Conservation (phyloP, 176 grass and related monocot species). For the Neostapfia colusana region DNA sequence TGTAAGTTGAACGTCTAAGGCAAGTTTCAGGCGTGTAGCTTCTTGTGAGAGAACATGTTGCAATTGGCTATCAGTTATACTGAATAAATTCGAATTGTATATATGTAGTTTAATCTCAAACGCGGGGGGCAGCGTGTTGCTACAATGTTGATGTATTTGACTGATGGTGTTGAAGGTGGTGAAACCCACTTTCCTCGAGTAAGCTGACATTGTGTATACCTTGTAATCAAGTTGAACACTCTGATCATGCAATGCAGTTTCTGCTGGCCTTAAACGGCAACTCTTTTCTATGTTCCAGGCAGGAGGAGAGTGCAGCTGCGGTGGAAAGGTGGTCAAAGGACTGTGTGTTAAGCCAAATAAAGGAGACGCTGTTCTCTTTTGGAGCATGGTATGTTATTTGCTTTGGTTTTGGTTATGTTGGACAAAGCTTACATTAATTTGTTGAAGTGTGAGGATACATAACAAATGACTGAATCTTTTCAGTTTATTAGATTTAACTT, state of each 20-base stretch:
- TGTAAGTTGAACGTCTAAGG: conserved; percentile 58
- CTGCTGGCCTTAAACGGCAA: background rate
- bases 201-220: conserved; percentile 25
- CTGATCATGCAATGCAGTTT: background rate
- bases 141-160: conserved; percentile 99
- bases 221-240: background rate
- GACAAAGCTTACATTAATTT: background rate
- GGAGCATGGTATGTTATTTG: conserved; percentile 68
- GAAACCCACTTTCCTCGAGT: conserved; percentile 93
- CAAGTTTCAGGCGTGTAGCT: conserved; percentile 20
- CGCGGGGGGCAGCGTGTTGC: conserved; percentile 87
- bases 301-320: conserved; percentile 79
- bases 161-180: conserved; percentile 89
- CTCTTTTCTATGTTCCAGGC: conserved; percentile 43
- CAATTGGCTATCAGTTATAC: background rate
- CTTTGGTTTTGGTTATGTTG: background rate
- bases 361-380: conserved; percentile 93
- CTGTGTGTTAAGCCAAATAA: conserved; percentile 88
- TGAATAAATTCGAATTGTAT: conserved; percentile 12
- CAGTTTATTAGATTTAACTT: background rate
- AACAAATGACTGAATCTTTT: background rate
- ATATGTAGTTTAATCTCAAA: conserved; percentile 74
- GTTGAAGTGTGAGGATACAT: no score
- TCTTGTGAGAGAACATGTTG: conserved; percentile 14
- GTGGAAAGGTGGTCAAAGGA: conserved; percentile 64